Evolutionary conservation across 1,284 basidiomycete genomes (phyloP), one percentile per base, ranked within the genome.

Genomic region (Leccinum laetum): DNA sequence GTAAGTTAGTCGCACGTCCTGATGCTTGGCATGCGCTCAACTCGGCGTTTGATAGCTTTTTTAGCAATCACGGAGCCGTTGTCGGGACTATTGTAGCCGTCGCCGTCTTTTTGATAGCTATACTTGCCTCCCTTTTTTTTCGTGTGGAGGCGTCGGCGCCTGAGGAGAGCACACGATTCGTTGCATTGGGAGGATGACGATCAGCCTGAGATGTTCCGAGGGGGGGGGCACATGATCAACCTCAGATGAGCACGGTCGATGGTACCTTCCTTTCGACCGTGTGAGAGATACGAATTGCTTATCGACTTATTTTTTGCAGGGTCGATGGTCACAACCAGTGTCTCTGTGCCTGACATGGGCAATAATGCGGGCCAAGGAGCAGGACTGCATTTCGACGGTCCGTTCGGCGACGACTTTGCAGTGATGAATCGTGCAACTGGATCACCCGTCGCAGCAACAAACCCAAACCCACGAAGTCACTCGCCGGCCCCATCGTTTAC

Each of bases 11-110:
- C 26, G 26, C 21, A 16, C 24, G 9, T 26, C 39, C 37, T 21
- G 10, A 39, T 37, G 7, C 24, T 52, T 14, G 4, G 18, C 14
- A 1, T 41, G 18, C 55, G 14, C 60, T 69, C 9, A 65, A 53
- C n/a, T 13, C 65, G 5, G n/a, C 24, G 55, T 66, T 44, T 61
- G 46, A 18, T 62, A 89, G 87, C 10, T 84, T 90, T 72, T 80
- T 88, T 63, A 73, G 79, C 16, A 83, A 89, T 67, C 81, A 76
- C 56, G 83, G 83, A 4, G 84, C 83, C 9, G 83, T 88, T 13
- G 82, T 83, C 16, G 87, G 85, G 3, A 82, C 86, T 16, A 89
- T 90, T 72, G 75, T 85, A 6, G 82, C 79, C 18, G 79, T 85
- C 35, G 87, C 83, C 21, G 67, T 88, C 14, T 68, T 81, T 41